These are phyloP conservation scores for Plasmopara viticola DNA, from an alignment of 352 stramenopile species.

Conservation along the genomic window DNA sequence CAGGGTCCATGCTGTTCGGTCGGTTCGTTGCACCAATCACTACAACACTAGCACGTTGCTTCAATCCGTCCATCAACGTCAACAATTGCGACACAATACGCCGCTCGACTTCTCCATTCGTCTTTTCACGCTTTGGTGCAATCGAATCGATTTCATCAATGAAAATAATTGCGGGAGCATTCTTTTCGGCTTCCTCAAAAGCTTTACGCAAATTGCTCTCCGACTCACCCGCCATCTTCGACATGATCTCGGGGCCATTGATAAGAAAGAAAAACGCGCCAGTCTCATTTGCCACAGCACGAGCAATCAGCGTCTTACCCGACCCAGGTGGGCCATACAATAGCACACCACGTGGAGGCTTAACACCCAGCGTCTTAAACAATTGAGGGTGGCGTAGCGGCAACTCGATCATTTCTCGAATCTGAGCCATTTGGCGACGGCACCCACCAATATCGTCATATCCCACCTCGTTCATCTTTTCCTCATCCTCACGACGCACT, in stretches of 20 bases:
- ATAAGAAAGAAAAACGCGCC: conserved; percentile 99
- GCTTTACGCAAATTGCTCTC: conserved; percentile 93
- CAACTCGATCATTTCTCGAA: conserved; percentile 99
- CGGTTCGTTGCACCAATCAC: conserved; percentile 99
- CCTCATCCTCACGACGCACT: conserved; percentile 97
- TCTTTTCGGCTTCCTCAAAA: conserved; percentile 99
- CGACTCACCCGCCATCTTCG: conserved; percentile 93
- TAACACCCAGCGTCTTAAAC: conserved; percentile 99
- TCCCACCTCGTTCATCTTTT: conserved; percentile 97
- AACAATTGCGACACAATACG: conserved; percentile 98
- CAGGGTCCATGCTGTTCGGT: conserved; percentile 98
- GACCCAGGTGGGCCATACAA: conserved; percentile 97
- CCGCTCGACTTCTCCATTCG: conserved; percentile 98
- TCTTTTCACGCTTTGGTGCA: conserved; percentile 98
- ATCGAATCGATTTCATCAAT: conserved; percentile 99
- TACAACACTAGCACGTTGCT: conserved; percentile 91
- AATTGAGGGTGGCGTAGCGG: conserved; percentile 95
- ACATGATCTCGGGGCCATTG: conserved; percentile 99
- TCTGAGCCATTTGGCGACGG: conserved; percentile 98
- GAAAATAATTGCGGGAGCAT: conserved; percentile 99
- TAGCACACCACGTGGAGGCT: conserved; percentile 98
- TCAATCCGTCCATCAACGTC: conserved; percentile 98
- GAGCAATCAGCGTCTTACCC: conserved; percentile 98
- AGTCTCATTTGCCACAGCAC: conserved; percentile 98
- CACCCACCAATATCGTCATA: conserved; percentile 99